A percentile compares a stretch with the other conserved stretches of the same genome.
These are phyloP conservation scores for Petasospora fabianii DNA, from an alignment of 1,139 yeast species.

Conservation along the genomic window DNA sequence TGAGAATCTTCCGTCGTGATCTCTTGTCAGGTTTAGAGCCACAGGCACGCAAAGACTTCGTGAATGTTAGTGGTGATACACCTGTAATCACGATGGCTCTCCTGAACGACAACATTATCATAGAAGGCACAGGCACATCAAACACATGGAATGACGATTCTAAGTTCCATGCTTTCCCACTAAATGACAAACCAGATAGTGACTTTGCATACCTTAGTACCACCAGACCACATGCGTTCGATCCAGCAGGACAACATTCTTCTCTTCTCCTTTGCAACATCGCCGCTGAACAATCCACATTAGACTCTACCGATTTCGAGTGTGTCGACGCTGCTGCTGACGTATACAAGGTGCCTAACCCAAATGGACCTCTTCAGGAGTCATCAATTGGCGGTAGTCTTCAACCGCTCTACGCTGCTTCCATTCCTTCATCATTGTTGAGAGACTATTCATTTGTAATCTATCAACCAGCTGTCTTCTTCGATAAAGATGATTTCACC, in stretches of 20 bases:
- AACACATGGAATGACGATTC: conserved; percentile 2
- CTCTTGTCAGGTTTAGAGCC: conserved; percentile 61
- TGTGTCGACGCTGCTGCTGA: conserved; percentile 43
- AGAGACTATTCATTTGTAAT: conserved; percentile 47
- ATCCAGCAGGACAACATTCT: background rate
- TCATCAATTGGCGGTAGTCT: conserved; percentile 50
- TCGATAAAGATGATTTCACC: conserved; percentile 37
- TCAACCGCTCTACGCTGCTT: conserved; percentile 45
- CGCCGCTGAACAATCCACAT: conserved; percentile 1
- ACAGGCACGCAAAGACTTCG: conserved; percentile 30
- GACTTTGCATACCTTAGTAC: conserved; percentile 10
- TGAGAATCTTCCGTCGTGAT: conserved; percentile 48
- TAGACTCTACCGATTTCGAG: conserved; percentile 9
- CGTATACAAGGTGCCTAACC: conserved; percentile 43
- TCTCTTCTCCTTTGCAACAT: conserved; percentile 12
- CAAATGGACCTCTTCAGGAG: conserved; percentile 39
- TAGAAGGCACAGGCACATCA: conserved; percentile 2
- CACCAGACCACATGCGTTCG: conserved; percentile 2
- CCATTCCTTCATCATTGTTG: conserved; percentile 36
- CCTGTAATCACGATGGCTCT: conserved; percentile 4
- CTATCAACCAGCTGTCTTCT: conserved; percentile 35
- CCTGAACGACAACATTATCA: conserved; percentile 7
- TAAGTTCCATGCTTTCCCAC: conserved; percentile 8
- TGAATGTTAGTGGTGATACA: background rate
- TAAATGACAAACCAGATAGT: conserved; percentile 5